These are phyloP conservation scores for Citrus mangshanensis DNA, from an alignment of 345 rosid genomes.

Conservation along the genomic window DNA sequence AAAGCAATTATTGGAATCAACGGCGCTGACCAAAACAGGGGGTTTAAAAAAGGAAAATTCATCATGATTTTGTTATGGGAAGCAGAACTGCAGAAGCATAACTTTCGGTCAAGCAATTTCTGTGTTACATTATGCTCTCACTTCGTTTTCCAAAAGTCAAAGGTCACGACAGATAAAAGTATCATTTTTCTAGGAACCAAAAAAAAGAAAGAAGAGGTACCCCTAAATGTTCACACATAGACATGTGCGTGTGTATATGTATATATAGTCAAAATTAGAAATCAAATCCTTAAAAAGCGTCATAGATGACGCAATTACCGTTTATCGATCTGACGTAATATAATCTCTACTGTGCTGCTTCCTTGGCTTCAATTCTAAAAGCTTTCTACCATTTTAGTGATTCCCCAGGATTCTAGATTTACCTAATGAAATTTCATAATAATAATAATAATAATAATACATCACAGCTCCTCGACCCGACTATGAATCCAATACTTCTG, in stretches of 20 bases:
- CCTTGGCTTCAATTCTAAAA: background rate
- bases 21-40: background rate
- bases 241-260: too few species aligned
- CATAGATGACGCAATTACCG: background rate
- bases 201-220: too few species aligned
- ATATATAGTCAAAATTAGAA: background rate
- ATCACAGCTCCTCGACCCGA: too few species aligned
- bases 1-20: background rate
- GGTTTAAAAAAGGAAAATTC: background rate
- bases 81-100: background rate
- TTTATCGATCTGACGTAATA: background rate
- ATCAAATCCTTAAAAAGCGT: background rate
- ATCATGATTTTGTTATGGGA: background rate
- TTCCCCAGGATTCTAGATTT: background rate
- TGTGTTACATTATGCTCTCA: background rate
- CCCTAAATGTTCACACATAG: background rate
- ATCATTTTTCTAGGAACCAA: background rate
- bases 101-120: constrained; percentile 5
- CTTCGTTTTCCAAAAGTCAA: background rate
- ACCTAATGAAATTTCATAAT: background rate
- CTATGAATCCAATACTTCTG: too few species aligned
- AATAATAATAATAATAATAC: too few species aligned
- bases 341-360: background rate
- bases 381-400: background rate
- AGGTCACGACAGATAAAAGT: background rate